Evolutionary conservation across 2,329 filamentous ascomycete species (phyloP), one percentile per base, ranked within the genome.

Genomic region (Blastomyces emzantsi): DNA sequence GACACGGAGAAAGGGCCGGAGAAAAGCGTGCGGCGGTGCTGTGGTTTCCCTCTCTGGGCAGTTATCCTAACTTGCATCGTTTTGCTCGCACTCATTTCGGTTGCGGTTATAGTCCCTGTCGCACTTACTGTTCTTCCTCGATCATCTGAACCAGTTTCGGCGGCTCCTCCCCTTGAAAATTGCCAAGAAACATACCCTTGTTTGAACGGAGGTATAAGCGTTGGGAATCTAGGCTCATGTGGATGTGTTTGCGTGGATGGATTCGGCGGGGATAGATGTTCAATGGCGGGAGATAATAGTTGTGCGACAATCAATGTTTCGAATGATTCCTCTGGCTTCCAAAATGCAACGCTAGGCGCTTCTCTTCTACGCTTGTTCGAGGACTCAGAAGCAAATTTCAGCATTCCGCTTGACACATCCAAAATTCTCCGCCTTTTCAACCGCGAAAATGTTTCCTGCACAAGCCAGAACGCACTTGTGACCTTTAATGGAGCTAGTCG

Each of bases 231-330:
- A 63, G 83, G 85, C 3, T 79, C 83, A 25, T 97, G 93, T 76
- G 88, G 87, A 15, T 99, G 93, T 73, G 85, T 97, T 54, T 99
- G 93, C 75, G 86, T 88, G 28, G 92, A 94, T 70, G 91, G 92
- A 1, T 97, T 93, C 73, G 92, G 89, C 0, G 87, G 87, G 28
- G 76, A 77, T 1, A 81, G 78, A 19, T 90, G 87, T 71, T 79
- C 76, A 1, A 76, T 75, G 4, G 67, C 76, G 17, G 75, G 79
- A 17, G 81, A 82, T 63, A 77, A 81, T 30, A 77, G 76, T 57
- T 90, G 87, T 69, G 81, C 82, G 7, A 85, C 82, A 43, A 68
- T 78, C 2, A 74, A 72, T 39, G 71, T 80, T 30, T 67, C 75
- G 28, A 74, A 75, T 22, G 74, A 79, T 33, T 77, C 78, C 52